Evolutionary conservation across 176 grass and related monocot species (phyloP), one percentile per base, ranked within the genome.

Genomic region (Eremochloa ophiuroides): DNA sequence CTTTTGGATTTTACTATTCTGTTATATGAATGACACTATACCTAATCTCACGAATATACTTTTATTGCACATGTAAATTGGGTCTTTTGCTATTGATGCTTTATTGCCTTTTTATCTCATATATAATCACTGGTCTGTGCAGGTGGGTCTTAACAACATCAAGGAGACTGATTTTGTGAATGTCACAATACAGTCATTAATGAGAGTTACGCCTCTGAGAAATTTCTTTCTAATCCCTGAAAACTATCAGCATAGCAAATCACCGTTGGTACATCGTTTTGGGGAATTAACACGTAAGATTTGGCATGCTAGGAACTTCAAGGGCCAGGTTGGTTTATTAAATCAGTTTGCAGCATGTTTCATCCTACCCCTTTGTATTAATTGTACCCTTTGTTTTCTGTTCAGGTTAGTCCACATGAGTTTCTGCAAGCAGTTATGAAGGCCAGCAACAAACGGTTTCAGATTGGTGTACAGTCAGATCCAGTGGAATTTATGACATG

Each of bases 131-230:
- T 82, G 33, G 43, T 62, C 11, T 82, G 44, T 86, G 83, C 68
- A 98, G 96, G 90, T 98, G 77, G 96, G 96, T 95, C 96, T 98
- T 83, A 98, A 98, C 81, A 98, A 98, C 82, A 98, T 98, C 47
- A 93, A 98, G 84, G 96, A 98, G 84, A 98, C 96, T 41, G 96
- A 98, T 63, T 98, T 98, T 88, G 80, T 98, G 62, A 98, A 98
- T 63, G 96, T 95, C 71, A 98, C 96, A 75, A 98, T 95, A 85
- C 96, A 98, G 62, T 95, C 96, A 29, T 77, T 98, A 63, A 98
- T 98, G 96, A 91, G 96, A 82, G 83, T 98, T 44, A 95, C 96
- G 27, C 95, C 95, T 81, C 77, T 98, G 82, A 93, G 96, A 80
- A 98, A 98, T 84, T 98, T 98, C 85, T 98, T 98, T 88, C 90